A percentile compares a stretch with the other conserved stretches of the same genome.
phyloP scores from a whole-genome alignment of 768 basidiomycete genomes.

The Kwoniella dejecticola region DNA sequence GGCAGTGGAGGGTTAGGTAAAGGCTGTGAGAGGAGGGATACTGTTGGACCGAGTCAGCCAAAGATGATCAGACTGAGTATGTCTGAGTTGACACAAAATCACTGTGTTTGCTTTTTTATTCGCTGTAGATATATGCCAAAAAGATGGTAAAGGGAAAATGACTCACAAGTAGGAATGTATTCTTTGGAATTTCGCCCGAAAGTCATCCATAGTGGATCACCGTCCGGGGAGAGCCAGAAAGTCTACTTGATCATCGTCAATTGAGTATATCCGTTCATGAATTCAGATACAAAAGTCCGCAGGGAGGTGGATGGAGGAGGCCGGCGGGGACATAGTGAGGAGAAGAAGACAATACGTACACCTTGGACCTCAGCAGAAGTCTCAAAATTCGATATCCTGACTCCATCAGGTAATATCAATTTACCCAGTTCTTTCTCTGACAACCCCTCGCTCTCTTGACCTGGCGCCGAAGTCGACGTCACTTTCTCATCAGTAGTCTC shows the following conservation, averaged over 20 bases:
- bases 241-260: conserved; percentile 34
- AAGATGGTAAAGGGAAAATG: neutral
- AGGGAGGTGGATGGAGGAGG: too few relatives aligned
- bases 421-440: conserved; percentile 41
- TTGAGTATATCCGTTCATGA: too few relatives aligned
- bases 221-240: conserved; percentile 33
- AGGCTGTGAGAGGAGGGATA: conserved; percentile 28
- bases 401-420: conserved; percentile 46
- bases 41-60: too few relatives aligned
- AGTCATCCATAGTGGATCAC: conserved; percentile 52
- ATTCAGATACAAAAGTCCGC: too few relatives aligned
- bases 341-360: too few relatives aligned
- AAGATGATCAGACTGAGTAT: too few relatives aligned
- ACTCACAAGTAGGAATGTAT: conserved; percentile 51
- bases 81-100: too few relatives aligned
- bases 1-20: conserved; percentile 37
- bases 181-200: conserved; percentile 48
- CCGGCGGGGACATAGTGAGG: too few relatives aligned
- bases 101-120: too few relatives aligned
- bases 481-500: neutral
- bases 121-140: neutral
- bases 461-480: neutral
- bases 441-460: conserved; percentile 7
- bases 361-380: conserved; percentile 47
- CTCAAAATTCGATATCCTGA: conserved; percentile 36